Evolutionary conservation across 305 asterid species (phyloP).

Genomic region (Solanum hybrid): DNA sequence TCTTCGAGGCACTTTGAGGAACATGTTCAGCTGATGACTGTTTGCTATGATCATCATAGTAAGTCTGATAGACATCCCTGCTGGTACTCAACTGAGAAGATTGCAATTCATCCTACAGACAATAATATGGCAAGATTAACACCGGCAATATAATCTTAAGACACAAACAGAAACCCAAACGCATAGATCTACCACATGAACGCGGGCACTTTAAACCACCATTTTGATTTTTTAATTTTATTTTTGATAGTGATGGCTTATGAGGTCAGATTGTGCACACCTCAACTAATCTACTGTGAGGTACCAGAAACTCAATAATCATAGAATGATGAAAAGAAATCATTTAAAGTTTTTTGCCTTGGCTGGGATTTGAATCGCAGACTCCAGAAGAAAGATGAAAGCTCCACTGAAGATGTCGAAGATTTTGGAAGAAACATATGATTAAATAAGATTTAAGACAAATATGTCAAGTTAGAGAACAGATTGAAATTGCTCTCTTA

Average conservation of each 20-base stretch:
- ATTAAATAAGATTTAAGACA: neutral
- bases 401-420: neutral
- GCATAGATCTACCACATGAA: neutral
- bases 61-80: constrained; percentile 12
- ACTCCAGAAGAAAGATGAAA: neutral
- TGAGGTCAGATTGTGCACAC: neutral
- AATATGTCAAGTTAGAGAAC: neutral
- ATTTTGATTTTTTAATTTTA: neutral
- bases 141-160: neutral
- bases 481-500: neutral
- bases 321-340: neutral
- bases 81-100: constrained; percentile 17
- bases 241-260: neutral
- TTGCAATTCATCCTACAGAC: constrained; percentile 22
- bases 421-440: neutral
- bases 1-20: constrained; percentile 7
- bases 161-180: neutral
- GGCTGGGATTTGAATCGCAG: neutral
- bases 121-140: neutral
- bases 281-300: neutral
- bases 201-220: neutral
- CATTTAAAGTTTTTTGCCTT: neutral
- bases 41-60: constrained; percentile 18
- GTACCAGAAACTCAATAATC: neutral
- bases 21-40: constrained; percentile 17